phyloP scores from a whole-genome alignment of 768 basidiomycete genomes.

The Lactarius hengduanensis region DNA sequence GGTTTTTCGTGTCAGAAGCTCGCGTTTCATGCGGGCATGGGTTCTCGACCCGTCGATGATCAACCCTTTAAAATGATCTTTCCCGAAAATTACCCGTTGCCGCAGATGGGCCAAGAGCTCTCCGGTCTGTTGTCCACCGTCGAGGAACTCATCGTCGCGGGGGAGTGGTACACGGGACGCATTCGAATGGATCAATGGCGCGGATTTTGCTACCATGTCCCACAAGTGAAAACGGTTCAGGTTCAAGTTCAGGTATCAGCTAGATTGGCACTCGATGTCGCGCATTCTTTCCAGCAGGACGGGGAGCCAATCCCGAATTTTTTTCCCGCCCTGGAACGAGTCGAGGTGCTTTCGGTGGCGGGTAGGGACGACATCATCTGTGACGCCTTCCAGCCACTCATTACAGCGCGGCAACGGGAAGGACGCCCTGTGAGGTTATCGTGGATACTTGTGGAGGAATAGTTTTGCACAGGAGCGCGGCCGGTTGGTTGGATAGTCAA shows the following conservation, averaged over 20 bases:
- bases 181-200: neutral
- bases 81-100: neutral
- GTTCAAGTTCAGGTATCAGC: neutral
- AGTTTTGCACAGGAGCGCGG: too few relatives aligned
- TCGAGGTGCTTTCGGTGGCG: neutral
- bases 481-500: too few relatives aligned
- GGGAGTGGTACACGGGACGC: neutral
- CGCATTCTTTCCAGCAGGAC: neutral
- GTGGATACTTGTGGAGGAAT: too few relatives aligned
- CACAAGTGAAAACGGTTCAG: neutral
- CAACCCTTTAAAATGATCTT: neutral
- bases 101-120: neutral
- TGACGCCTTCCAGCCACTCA: neutral
- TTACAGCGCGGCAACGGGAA: neutral
- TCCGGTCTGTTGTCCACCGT: neutral
- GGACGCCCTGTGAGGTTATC: neutral
- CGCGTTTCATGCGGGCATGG: neutral
- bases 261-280: neutral
- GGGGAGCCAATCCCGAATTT: neutral
- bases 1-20: accelerated
- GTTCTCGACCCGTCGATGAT: neutral
- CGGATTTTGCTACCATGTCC: neutral
- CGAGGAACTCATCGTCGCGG: neutral
- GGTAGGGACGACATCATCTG: neutral
- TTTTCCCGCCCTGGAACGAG: constrained; percentile 1